Evolutionary conservation across 1,284 basidiomycete genomes (phyloP).

Genomic region (Cronartium ribicola): DNA sequence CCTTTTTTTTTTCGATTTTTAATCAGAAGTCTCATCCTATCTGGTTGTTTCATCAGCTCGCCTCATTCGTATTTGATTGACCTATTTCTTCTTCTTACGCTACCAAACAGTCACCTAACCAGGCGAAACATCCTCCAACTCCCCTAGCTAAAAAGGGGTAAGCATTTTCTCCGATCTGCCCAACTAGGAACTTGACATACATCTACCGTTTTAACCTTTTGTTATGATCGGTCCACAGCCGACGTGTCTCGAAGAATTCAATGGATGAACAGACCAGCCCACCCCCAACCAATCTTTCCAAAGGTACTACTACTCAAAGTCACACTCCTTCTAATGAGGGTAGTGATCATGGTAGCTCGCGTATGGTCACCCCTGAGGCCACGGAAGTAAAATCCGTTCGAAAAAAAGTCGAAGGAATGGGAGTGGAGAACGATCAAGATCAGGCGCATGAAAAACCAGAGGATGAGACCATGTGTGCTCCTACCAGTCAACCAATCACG

Average conservation of each 20-base stretch:
- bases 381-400: conserved; percentile 36
- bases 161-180: background rate
- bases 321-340: background rate
- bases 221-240: background rate
- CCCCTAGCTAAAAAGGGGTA: background rate
- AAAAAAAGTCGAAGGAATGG: conserved; percentile 40
- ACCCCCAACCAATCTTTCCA: background rate
- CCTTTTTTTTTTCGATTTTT: background rate
- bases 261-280: background rate
- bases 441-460: background rate
- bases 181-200: background rate
- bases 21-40: background rate
- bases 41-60: background rate
- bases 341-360: background rate
- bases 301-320: background rate
- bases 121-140: background rate
- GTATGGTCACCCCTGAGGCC: conserved; percentile 16
- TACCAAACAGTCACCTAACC: background rate
- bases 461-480: no score
- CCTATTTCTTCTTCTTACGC: background rate
- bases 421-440: conserved; percentile 24
- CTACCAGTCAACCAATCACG: no score
- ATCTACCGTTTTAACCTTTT: background rate
- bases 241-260: background rate
- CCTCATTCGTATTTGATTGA: background rate